These are phyloP conservation scores for Epichloe baconii DNA, from an alignment of 2,329 filamentous ascomycete species.

Conservation along the genomic window DNA sequence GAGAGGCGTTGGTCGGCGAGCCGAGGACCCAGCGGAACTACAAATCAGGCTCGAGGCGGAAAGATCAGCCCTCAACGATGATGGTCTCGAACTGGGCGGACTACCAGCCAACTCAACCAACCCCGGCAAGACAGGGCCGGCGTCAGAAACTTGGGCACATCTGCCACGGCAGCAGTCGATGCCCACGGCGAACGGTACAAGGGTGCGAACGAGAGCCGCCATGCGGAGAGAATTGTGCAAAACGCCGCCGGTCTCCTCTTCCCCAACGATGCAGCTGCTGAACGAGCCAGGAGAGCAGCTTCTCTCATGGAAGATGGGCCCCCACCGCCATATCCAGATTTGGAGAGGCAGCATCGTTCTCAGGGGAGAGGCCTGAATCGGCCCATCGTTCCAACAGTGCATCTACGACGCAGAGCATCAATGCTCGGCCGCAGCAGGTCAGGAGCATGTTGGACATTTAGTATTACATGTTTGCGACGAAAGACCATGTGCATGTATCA, in stretches of 20 bases:
- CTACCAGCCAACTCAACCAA: constrained; percentile 14
- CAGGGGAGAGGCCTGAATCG: constrained; percentile 15
- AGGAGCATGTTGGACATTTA: constrained; percentile 46
- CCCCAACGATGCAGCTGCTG: constrained; percentile 23
- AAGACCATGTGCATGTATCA: too few relatives aligned
- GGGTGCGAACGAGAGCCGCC: constrained; percentile 31
- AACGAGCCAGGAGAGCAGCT: constrained; percentile 21
- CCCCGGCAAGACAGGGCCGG: constrained; percentile 19
- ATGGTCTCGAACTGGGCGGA: constrained; percentile 27
- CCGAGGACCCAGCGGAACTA: constrained; percentile 27
- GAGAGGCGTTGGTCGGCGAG: constrained; percentile 27
- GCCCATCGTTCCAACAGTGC: constrained; percentile 31
- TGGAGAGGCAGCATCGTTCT: constrained; percentile 11
- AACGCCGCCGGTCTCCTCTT: constrained; percentile 35
- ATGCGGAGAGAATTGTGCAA: constrained; percentile 30
- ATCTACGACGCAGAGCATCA: constrained; percentile 32
- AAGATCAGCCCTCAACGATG: constrained; percentile 15
- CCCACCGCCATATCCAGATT: constrained; percentile 26
- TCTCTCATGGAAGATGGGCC: constrained; percentile 32
- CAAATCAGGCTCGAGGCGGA: constrained; percentile 20
- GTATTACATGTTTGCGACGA: background rate
- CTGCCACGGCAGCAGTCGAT: background rate
- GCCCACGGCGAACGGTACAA: constrained; percentile 16
- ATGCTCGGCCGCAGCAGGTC: constrained; percentile 38
- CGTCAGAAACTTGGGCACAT: constrained; percentile 2